Base-by-base conservation (phyloP, 116 monocot species). In the Papilionanthe hybrid region DNA sequence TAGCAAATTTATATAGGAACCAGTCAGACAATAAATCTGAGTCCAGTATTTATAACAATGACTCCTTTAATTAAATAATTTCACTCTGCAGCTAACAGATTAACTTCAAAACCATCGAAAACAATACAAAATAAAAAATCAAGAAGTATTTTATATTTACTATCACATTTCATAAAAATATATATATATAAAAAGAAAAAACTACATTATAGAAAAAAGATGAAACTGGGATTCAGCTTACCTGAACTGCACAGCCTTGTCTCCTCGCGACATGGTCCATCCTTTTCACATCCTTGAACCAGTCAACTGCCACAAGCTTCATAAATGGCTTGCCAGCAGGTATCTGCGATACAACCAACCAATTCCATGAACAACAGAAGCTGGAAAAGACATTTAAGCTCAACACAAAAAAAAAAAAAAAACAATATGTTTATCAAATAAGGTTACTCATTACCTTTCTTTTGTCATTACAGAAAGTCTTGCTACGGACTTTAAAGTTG, bases 281-380 rank as follows among this genome's bases (percentile, higher is more conserved):
- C 77, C 93, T 81, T 78, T 85, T 91, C 44, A 79, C 69, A 84
- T 89, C 86, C 77, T 94, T 98, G 44, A 98, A 83, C 98, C 98
- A 98, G 84, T 98, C 98, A 84, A 93, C 89, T 32, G 98, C 94
- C 56, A 90, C 93, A 79, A 98, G 91, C 53, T 98, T 86, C 98
- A 98, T 98, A 30, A 91, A 85, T 82, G 85, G 93, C 55, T 98
- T 98, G 9, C 94, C 91, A 73, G 90, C 91, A 75, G 91, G 93
- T 84, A 90, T 83, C 98, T 98, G 84, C 78, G 86, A 81, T 29
- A 83, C 74, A 68, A 66, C 47, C 13, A 65, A n/a, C 55, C 11
- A 32, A 76, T 27, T 58, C 47, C 78, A 81, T 63, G 68, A 69
- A 41, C 20, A 85, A 37, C 23, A 77, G 47, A 48, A 77, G 27